Evolutionary conservation across 2,329 filamentous ascomycete genomes (phyloP).

Genomic region (Talaromyces sp.): DNA sequence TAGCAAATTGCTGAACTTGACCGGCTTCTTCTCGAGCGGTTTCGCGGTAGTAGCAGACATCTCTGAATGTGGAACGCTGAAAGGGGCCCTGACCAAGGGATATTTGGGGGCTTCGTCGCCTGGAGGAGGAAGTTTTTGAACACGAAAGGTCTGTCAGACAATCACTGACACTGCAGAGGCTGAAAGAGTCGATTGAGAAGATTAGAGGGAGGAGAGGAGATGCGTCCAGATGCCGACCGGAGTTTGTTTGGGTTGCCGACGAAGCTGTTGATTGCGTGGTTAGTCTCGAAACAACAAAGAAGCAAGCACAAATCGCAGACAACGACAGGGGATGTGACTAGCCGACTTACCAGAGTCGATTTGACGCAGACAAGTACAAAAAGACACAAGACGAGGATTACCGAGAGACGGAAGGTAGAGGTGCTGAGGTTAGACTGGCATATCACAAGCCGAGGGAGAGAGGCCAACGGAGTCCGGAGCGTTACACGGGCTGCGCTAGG

Average conservation of each 20-base stretch:
- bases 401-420: neutral
- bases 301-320: neutral
- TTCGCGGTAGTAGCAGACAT: conserved; percentile 51
- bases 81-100: conserved; percentile 98
- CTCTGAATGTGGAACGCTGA: conserved; percentile 59
- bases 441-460: conserved; percentile 12
- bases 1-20: conserved; percentile 99
- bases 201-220: neutral
- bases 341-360: neutral
- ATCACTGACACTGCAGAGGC: neutral
- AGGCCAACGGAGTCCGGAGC: neutral
- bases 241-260: neutral
- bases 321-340: neutral
- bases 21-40: conserved; percentile 92
- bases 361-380: neutral
- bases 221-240: neutral
- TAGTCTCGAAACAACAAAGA: neutral
- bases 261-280: neutral
- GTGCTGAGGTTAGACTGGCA: neutral
- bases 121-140: conserved; percentile 21
- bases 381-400: neutral
- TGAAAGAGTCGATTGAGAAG: neutral
- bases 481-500: neutral
- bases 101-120: conserved; percentile 78
- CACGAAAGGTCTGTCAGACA: neutral